Base-by-base conservation (phyloP, 1,284 basidiomycete species). In the Ceraceosorus guamensis region DNA sequence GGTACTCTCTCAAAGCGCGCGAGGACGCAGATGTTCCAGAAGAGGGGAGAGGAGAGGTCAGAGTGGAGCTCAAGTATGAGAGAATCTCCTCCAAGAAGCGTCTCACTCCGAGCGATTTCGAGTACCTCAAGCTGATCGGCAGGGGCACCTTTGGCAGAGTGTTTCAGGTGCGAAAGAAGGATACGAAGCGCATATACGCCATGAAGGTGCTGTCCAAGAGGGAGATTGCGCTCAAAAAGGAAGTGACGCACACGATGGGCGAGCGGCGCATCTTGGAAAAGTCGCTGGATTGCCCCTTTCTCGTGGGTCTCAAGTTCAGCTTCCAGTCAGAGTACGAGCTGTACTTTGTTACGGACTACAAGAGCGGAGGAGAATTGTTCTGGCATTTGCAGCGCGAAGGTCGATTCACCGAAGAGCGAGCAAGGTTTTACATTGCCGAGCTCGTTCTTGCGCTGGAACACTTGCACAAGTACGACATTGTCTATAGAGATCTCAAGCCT, bases 161-260 rank as follows among this genome's bases (percentile, higher is more conserved):
- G 24, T 98, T 97, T 82, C 95, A 99, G 78, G 93, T 98, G 43
- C 88, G 93, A 60, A 98, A 98, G 80, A 86, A 83, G 76, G 93
- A 98, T 80, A 98, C 95, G 46, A 88, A 90, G 77, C 88, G 95
- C 52, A 98, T 99, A 80, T 99, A 97, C 79, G 95, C 95, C 54
- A 98, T 99, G 93, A 99, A 99, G 77, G 89, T 98, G 50, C 83
- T 99, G 37, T 92, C 89, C 41, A 99, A 99, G 81, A 91, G 90
- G 79, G 95, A 99, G 78, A 98, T 99, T 70, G 86, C 97, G 56
- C 89, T 90, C 48, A 98, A 97, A 82, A 98, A 98, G 79, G 95
- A 99, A 78, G 91, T 99, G 44, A 91, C 91, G 5, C 95, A 99
- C 77, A 99, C 93, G 13, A 97, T 99, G 65, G 95, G 95, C 71